phyloP scores from a whole-genome alignment of 257 asterid genomes.

The Scutellaria minor region DNA sequence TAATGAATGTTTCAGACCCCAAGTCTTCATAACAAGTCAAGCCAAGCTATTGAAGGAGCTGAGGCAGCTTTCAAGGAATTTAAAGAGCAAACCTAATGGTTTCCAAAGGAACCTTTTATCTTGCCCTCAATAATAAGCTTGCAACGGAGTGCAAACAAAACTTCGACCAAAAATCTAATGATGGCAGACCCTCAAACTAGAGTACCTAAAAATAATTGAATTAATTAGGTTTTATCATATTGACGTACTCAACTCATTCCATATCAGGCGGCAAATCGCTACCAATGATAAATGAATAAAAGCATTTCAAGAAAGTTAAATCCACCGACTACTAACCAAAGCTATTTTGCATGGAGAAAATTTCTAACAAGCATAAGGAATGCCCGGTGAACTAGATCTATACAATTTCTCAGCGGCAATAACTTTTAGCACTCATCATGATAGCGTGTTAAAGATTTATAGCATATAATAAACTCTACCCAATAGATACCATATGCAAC shows the following conservation, averaged over 20 bases:
- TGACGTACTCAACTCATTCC: background rate
- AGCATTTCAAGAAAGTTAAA: constrained; percentile 20
- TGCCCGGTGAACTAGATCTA: constrained; percentile 1
- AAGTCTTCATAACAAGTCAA: background rate
- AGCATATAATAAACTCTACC: background rate
- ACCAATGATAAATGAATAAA: background rate
- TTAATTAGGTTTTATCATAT: background rate
- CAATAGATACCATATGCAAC: constrained; percentile 8
- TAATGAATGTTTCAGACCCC: constrained; percentile 6
- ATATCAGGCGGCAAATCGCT: background rate
- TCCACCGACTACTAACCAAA: background rate
- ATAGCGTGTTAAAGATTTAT: background rate
- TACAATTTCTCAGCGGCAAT: background rate
- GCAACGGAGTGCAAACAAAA: background rate
- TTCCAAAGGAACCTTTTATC: background rate
- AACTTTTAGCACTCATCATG: background rate
- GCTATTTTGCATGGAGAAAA: background rate
- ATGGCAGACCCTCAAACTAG: background rate
- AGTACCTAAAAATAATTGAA: background rate
- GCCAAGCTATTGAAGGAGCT: background rate
- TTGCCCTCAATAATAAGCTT: constrained; percentile 9
- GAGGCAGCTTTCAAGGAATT: constrained; percentile 2
- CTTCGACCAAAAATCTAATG: background rate
- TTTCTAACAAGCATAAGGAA: constrained; percentile 6
- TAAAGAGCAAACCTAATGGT: constrained; percentile 13